Conservation (phyloP, 1,284 basidiomycete genomes). For the Cutaneotrichosporon cyanovorans region DNA sequence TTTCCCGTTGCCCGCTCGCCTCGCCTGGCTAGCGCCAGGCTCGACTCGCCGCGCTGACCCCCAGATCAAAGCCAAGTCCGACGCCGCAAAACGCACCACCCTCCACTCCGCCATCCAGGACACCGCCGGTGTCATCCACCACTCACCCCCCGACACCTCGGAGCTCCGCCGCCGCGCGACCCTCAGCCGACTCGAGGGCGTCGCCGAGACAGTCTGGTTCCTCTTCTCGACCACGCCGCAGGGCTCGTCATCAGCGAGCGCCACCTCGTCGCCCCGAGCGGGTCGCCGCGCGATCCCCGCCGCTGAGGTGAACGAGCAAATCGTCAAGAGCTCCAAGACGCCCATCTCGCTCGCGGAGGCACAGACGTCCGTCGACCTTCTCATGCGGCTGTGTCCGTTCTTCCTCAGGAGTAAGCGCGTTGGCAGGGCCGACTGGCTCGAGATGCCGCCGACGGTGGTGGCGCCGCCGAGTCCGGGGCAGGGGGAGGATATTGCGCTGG, state of each 20-base stretch:
- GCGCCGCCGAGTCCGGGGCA: slow-evolving; percentile 8
- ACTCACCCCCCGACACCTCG: slow-evolving; percentile 16
- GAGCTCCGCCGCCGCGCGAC: slow-evolving; percentile 40
- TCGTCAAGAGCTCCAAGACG: slow-evolving; percentile 46
- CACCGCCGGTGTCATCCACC: slow-evolving; percentile 10
- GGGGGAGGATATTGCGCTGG: slow-evolving; percentile 6
- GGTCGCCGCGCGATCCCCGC: slow-evolving; percentile 41
- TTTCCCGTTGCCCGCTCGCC: too few species aligned
- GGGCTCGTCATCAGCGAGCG: slow-evolving; percentile 20
- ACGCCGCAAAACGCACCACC: slow-evolving; percentile 20
- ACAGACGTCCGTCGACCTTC: slow-evolving; percentile 37
- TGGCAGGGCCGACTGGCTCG: slow-evolving; percentile 42
- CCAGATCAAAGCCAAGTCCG: slow-evolving; percentile 38
- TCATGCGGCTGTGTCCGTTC: slow-evolving; percentile 44
- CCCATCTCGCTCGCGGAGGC: slow-evolving; percentile 47
- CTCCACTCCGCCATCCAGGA: slow-evolving; percentile 23
- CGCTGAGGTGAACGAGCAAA: slow-evolving; percentile 38
- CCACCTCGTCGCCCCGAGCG: slow-evolving; percentile 25
- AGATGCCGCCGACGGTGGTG: slow-evolving; percentile 34
- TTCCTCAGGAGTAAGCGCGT: slow-evolving; percentile 40
- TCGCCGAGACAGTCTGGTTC: slow-evolving; percentile 48
- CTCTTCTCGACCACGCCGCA: slow-evolving; percentile 32
- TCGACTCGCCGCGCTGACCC: neutral
- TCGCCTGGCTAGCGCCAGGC: neutral
- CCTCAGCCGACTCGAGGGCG: slow-evolving; percentile 41